These are phyloP conservation scores for Sporothrix sp. DNA, from an alignment of 2,329 filamentous ascomycete genomes.

Conservation along the genomic window DNA sequence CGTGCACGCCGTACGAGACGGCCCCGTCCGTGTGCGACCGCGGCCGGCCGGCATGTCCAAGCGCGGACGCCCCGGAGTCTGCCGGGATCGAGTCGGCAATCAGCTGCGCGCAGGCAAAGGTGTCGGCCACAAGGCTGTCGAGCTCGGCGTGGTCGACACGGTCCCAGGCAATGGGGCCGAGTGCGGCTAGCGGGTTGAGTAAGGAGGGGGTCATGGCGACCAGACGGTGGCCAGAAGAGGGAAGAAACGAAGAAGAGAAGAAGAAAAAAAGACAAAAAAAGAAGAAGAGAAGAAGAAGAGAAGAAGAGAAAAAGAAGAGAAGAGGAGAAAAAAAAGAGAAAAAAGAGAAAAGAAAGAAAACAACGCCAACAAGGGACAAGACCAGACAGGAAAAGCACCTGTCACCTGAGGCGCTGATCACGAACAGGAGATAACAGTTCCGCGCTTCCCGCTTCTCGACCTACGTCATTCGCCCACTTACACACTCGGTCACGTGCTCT, in stretches of 20 bases:
- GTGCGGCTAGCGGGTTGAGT: slow-evolving; percentile 39
- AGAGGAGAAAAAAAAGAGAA: not conserved
- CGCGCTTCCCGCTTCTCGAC: too few relatives aligned
- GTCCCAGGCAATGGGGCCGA: slow-evolving; percentile 42
- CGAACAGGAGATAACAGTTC: too few relatives aligned
- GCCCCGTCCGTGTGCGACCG: slow-evolving; percentile 50
- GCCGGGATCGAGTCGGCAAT: slow-evolving; percentile 16
- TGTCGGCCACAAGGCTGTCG: slow-evolving; percentile 13
- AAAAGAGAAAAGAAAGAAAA: not conserved
- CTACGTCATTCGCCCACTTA: too few relatives aligned
- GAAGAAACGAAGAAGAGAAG: not conserved
- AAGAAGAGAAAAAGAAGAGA: not conserved
- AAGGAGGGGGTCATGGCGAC: not conserved
- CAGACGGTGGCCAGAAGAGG: not conserved
- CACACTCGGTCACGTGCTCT: too few relatives aligned
- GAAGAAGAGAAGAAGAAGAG: not conserved
- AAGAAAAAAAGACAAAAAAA: not conserved
- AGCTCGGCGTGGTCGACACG: slow-evolving; percentile 19
- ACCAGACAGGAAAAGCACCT: too few relatives aligned
- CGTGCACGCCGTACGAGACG: slow-evolving; percentile 23
- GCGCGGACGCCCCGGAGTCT: not conserved
- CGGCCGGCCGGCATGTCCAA: slow-evolving; percentile 31
- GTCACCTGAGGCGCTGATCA: too few relatives aligned
- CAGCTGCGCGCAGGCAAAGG: slow-evolving; percentile 15
- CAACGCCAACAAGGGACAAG: not conserved